Evolutionary conservation across 2,329 filamentous ascomycete genomes (phyloP).

Genomic region (Tolypocladium tropicale): DNA sequence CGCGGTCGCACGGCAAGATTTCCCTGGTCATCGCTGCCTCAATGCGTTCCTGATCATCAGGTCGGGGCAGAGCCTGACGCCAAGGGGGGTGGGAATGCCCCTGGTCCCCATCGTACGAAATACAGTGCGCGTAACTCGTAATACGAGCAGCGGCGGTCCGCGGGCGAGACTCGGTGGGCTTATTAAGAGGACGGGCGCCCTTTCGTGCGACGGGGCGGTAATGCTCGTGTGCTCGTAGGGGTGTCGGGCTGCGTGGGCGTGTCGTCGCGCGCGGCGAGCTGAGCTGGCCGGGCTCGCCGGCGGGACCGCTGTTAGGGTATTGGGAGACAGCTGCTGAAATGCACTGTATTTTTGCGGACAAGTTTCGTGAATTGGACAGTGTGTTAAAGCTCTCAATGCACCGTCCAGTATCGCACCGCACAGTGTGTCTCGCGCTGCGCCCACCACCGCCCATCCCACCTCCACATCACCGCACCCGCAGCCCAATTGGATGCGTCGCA

Average conservation of each 20-base stretch:
- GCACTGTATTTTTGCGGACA: background rate
- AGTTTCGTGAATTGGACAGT: background rate
- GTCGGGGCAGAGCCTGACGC: background rate
- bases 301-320: background rate
- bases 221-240: too few species aligned
- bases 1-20: background rate
- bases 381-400: fast-evolving
- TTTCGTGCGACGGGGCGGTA: background rate
- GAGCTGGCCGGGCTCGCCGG: background rate
- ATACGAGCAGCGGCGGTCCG: background rate
- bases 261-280: background rate
- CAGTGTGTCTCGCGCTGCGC: background rate
- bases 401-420: background rate
- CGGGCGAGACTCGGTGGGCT: background rate
- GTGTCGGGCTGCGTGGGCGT: background rate
- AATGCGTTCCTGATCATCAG: background rate
- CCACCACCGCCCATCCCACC: background rate
- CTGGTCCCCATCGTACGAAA: background rate
- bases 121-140: background rate
- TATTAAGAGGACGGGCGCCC: too few species aligned
- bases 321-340: too few species aligned
- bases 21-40: background rate
- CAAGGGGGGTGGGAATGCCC: background rate
- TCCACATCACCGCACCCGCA: background rate
- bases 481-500: background rate